Evolutionary conservation across 139 green algal species (phyloP).

Genomic region (Klebsormidium nitens): DNA sequence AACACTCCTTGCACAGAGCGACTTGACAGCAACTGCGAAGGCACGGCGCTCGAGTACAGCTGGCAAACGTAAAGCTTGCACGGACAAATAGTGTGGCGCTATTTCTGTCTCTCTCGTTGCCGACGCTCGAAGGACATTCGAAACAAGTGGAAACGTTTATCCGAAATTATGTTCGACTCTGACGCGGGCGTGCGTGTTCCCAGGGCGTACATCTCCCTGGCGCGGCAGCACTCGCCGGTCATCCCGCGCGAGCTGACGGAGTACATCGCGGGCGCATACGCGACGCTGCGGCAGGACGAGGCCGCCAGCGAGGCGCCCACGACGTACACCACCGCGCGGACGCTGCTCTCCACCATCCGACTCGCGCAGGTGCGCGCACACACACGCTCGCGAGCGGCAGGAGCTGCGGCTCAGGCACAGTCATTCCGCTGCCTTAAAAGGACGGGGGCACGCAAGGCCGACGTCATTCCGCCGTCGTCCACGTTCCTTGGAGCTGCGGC

Average conservation of each 20-base stretch:
- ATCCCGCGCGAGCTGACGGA: conserved; percentile 77
- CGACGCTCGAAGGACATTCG: no score
- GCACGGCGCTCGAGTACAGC: no score
- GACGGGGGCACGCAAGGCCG: no score
- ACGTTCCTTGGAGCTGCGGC: neutral
- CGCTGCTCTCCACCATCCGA: conserved; percentile 91
- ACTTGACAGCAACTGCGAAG: no score
- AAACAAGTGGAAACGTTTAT: no score
- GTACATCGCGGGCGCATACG: conserved; percentile 82
- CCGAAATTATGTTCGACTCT: conserved; percentile 8
- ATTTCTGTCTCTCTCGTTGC: no score
- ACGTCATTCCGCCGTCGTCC: neutral
- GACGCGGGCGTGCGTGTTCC: conserved; percentile 58
- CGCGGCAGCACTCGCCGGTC: conserved; percentile 55
- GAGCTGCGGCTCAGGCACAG: no score
- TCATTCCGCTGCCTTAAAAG: no score
- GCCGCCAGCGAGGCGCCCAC: conserved; percentile 36
- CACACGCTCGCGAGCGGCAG: no score
- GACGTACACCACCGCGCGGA: conserved; percentile 76
- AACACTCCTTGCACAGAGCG: no score
- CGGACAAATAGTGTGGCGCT: no score
- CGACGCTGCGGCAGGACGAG: conserved; percentile 74
- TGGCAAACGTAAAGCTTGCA: no score
- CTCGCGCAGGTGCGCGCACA: conserved; percentile 57
- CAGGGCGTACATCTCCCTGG: conserved; percentile 76